Conservation (phyloP, 805 yeast species). For the Saccharomyces paradoxus region DNA sequence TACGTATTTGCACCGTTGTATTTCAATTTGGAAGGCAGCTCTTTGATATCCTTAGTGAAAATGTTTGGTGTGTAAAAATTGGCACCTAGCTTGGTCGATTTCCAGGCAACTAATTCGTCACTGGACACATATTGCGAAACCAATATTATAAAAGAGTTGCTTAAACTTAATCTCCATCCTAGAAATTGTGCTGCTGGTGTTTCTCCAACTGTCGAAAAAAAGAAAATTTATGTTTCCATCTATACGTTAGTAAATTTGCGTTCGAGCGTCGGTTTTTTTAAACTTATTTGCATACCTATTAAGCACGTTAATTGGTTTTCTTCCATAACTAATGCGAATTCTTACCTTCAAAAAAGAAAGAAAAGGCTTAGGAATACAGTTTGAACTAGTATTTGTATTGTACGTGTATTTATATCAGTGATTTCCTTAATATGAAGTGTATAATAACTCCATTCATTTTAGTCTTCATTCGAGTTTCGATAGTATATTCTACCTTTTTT, state of each 20-base stretch:
- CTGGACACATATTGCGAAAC: slow-evolving; percentile 25
- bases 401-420: neutral
- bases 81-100: slow-evolving; percentile 27
- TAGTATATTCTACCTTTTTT: neutral
- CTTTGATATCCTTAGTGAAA: slow-evolving; percentile 19
- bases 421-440: neutral
- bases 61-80: slow-evolving; percentile 29
- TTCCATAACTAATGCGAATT: neutral
- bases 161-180: slow-evolving; percentile 30
- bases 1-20: slow-evolving; percentile 11
- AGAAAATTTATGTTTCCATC: neutral
- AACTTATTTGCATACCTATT: neutral
- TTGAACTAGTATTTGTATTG: neutral
- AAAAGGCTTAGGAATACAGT: neutral
- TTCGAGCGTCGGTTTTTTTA: neutral
- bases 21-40: slow-evolving; percentile 7
- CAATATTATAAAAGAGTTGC: slow-evolving; percentile 24
- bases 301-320: neutral
- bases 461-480: neutral
- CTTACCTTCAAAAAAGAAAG: neutral
- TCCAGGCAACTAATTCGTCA: slow-evolving; percentile 30
- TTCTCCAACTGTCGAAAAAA: slow-evolving; percentile 21
- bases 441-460: neutral
- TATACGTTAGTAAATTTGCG: neutral
- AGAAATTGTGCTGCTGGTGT: slow-evolving; percentile 28